Evolutionary conservation across 2,329 filamentous ascomycete species (phyloP), one percentile per base, ranked within the genome.

Genomic region (Trichophaea hybrida): DNA sequence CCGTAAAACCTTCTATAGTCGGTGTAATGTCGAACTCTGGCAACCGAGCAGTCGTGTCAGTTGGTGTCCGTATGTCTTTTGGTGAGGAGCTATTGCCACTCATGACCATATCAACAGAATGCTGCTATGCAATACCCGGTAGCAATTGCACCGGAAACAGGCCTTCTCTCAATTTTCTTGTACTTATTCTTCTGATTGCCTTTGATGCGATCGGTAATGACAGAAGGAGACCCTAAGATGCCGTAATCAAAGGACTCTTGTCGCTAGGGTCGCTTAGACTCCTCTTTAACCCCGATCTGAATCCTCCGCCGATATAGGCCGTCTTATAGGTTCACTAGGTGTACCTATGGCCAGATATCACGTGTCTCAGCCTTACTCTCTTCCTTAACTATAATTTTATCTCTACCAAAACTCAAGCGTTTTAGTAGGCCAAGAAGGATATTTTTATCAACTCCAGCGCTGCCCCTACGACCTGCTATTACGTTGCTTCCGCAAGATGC

Each of bases 1-100:
- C 77, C 65, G 81, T 82, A 73, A 95, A 95, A 0, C 89, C 89
- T 61, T 83, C 79, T 31, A 83, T 73, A 15, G 81, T 89, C 0
- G 89, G 86, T 7, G 82, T 78, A 61, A 91, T 85, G 6, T 79
- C 77, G 65, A 87, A 81, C 35, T 82, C 80, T 12, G 81, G 73
- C 61, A 83, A 79, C 40, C 76, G 76, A 4, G 83, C 76, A 52
- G 85, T 65, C n/a, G 55, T 49, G n/a, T 51, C 53, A 13, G 34
- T 54, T 5, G 43, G n/a, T 24, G 52, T 54, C n/a, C 15, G 13
- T 17, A 40, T 81, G 69, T 80, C 78, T 52, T 78, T 80, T 63
- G 84, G 80, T 34, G 75, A 75, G 40, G 85, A 83, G 40, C 84
- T 80, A 2, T 78, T 77, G 10, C 79, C 77, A 1, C 83, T 81